phyloP scores from a whole-genome alignment of 768 basidiomycete genomes.

The Panaeolus papilionaceus region DNA sequence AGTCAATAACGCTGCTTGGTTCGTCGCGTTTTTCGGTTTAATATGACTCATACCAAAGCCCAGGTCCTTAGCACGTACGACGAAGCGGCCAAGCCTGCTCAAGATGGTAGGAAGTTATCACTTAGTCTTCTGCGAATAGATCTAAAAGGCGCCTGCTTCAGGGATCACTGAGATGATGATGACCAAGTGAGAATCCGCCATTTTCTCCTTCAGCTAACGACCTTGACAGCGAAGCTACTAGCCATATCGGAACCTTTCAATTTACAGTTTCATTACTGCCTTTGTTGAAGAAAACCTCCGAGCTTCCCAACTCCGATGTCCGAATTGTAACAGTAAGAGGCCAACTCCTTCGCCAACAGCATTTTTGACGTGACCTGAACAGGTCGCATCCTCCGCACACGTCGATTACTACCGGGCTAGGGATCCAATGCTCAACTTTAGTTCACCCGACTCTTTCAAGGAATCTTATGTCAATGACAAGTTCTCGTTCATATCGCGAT shows the following conservation, averaged over 20 bases:
- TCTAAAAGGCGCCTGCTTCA: not conserved
- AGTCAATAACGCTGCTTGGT: constrained; percentile 15
- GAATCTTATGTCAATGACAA: constrained; percentile 24
- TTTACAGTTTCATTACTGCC: constrained; percentile 26
- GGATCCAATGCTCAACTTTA: constrained; percentile 21
- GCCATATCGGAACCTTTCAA: constrained; percentile 28
- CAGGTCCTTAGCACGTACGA: not conserved
- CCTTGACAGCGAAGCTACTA: not conserved
- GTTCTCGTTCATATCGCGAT: constrained; percentile 33
- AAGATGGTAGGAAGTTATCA: not conserved
- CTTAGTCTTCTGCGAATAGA: not conserved
- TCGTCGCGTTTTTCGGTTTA: not conserved
- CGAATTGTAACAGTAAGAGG: constrained; percentile 24
- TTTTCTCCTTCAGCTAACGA: not conserved
- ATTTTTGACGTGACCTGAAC: not conserved
- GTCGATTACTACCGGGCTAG: not conserved
- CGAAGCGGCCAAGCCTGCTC: not conserved
- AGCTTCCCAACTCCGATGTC: constrained; percentile 28
- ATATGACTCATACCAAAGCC: not conserved
- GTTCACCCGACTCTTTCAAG: constrained; percentile 22
- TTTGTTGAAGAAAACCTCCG: constrained; percentile 24
- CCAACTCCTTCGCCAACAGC: not conserved
- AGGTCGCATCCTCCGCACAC: not conserved
- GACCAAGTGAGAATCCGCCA: not conserved
- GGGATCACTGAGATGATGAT: constrained; percentile 1